A percentile compares a stretch with the other conserved stretches of the same genome.
Evolutionary conservation across 208 protist species (phyloP).

Genomic region (Trypanosoma avium): DNA sequence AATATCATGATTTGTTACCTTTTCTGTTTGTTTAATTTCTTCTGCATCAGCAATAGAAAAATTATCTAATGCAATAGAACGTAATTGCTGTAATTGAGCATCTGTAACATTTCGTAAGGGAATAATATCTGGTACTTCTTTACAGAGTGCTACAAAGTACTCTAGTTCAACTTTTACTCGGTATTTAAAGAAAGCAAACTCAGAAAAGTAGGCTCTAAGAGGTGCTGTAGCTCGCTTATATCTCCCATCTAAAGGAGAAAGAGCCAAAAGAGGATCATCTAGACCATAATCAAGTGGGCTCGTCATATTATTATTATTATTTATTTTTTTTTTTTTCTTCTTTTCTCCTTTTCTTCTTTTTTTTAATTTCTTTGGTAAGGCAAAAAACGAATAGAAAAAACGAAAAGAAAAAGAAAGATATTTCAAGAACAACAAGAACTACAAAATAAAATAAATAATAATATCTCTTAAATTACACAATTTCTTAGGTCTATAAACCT

Average conservation of each 20-base stretch:
- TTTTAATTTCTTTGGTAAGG: no score
- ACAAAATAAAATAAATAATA: no score
- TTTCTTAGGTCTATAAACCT: neutral
- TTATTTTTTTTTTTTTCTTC: neutral
- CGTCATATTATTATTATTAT: neutral
- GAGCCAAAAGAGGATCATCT: constrained; percentile 75
- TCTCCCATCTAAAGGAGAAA: constrained; percentile 93
- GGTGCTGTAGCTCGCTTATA: constrained; percentile 73
- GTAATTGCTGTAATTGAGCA: constrained; percentile 52
- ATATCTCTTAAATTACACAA: neutral
- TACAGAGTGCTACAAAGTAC: constrained; percentile 85
- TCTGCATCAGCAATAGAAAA: constrained; percentile 81
- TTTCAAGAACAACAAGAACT: no score
- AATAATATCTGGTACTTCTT: constrained; percentile 53
- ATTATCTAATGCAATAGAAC: constrained; percentile 51
- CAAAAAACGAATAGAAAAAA: no score
- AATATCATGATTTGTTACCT: constrained; percentile 96
- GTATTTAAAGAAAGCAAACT: constrained; percentile 92
- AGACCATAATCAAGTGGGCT: constrained; percentile 30
- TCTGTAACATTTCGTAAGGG: constrained; percentile 53
- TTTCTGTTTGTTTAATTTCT: constrained; percentile 92
- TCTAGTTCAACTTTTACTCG: constrained; percentile 92
- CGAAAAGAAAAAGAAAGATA: no score
- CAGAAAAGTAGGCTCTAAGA: constrained; percentile 91
- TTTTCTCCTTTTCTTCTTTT: neutral